A percentile compares a stretch with the other conserved stretches of the same genome.
Conservation (phyloP, 1,284 basidiomycete genomes). For the Moesziomyces sp. region DNA sequence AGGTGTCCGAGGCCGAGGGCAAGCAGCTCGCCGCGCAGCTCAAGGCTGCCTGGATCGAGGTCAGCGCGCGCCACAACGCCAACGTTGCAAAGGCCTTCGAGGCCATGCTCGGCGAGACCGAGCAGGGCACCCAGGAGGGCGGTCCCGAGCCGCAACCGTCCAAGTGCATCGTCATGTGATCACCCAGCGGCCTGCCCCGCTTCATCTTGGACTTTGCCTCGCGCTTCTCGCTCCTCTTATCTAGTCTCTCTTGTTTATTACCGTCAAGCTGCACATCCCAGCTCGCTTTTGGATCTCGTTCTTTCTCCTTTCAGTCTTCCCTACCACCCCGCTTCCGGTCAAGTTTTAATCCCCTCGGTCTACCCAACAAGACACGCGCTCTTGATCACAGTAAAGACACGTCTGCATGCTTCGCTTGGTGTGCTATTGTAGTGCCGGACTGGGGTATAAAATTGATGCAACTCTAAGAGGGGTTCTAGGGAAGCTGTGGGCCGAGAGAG, state of each 20-base stretch:
- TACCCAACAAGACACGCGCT: too few species aligned
- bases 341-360: neutral
- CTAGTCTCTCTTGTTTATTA: neutral
- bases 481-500: conserved; percentile 15
- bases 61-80: conserved; percentile 64
- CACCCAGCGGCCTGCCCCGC: neutral
- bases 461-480: neutral
- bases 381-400: too few species aligned
- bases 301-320: conserved; percentile 1
- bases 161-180: conserved; percentile 63
- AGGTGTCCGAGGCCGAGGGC: conserved; percentile 65
- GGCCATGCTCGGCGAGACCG: conserved; percentile 63
- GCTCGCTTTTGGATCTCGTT: neutral
- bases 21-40: conserved; percentile 61
- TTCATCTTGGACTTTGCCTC: neutral
- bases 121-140: conserved; percentile 53
- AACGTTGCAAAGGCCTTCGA: conserved; percentile 67
- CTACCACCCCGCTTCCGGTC: neutral
- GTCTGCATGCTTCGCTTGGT: too few species aligned
- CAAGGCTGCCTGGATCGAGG: conserved; percentile 65
- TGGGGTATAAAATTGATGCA: conserved; percentile 2
- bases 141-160: conserved; percentile 61
- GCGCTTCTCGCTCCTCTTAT: neutral
- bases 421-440: too few species aligned
- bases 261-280: too few species aligned